Evolutionary conservation across 768 basidiomycete genomes (phyloP).

Genomic region (Termitomyces sp.): DNA sequence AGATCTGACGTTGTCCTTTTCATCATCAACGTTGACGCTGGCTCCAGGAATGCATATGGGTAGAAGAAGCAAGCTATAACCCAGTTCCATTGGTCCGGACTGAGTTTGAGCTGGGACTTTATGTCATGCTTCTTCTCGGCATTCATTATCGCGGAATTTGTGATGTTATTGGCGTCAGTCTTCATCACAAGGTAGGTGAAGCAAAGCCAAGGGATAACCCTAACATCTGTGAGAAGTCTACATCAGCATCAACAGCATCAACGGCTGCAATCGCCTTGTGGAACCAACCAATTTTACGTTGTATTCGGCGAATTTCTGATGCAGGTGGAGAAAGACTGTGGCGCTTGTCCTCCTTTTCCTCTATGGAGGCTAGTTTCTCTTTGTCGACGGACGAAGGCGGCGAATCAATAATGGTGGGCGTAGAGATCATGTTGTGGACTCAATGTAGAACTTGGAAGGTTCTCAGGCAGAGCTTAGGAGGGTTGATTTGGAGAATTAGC

Average conservation of each 20-base stretch:
- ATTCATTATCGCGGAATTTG: conserved; percentile 13
- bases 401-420: neutral
- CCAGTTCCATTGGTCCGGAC: conserved; percentile 12
- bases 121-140: conserved; percentile 10
- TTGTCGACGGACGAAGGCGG: neutral
- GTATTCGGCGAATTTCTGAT: conserved; percentile 3
- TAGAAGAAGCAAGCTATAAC: conserved; percentile 12
- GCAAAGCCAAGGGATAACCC: conserved; percentile 12
- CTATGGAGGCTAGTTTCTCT: neutral
- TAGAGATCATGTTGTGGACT: neutral
- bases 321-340: neutral
- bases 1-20: conserved; percentile 8
- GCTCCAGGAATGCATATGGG: conserved; percentile 10
- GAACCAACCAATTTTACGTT: conserved; percentile 9
- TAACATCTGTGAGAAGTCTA: conserved; percentile 1
- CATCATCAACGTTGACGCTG: conserved; percentile 10
- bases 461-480: too few relatives aligned
- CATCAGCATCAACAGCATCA: neutral
- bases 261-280: neutral
- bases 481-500: neutral
- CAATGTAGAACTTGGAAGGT: neutral
- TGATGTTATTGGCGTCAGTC: conserved; percentile 11
- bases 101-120: conserved; percentile 8
- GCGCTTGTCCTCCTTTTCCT: neutral
- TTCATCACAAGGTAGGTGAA: conserved; percentile 12